Conservation (phyloP, 768 basidiomycete genomes). For the Leccinum variicolor region DNA sequence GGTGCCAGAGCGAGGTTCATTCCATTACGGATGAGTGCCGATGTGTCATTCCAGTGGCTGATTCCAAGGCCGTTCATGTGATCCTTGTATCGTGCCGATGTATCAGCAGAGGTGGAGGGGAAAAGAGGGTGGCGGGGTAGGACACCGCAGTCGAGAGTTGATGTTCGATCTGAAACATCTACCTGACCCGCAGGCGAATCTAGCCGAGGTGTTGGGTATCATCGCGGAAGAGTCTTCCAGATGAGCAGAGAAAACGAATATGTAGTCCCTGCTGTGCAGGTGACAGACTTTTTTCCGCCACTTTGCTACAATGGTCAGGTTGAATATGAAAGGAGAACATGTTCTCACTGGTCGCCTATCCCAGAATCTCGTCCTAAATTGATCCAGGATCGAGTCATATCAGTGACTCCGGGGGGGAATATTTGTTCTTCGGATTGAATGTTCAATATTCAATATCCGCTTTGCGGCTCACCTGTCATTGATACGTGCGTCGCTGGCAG, state of each 20-base stretch:
- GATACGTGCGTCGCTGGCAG: slow-evolving; percentile 7
- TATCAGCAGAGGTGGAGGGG: slow-evolving; percentile 63
- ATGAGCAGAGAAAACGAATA: slow-evolving; percentile 13
- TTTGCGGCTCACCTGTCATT: slow-evolving; percentile 18
- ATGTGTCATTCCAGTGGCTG: slow-evolving; percentile 47
- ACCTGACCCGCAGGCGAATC: slow-evolving; percentile 38
- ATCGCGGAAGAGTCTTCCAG: slow-evolving; percentile 35
- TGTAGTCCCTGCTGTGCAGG: slow-evolving; percentile 27
- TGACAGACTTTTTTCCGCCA: slow-evolving; percentile 22
- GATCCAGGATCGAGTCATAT: slow-evolving; percentile 7
- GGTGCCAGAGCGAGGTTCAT: slow-evolving; percentile 63
- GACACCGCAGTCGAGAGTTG: slow-evolving; percentile 49
- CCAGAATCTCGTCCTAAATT: slow-evolving; percentile 26
- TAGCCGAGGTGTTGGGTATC: slow-evolving; percentile 43
- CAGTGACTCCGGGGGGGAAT: slow-evolving; percentile 1
- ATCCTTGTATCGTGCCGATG: slow-evolving; percentile 60
- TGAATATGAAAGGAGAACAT: slow-evolving; percentile 18
- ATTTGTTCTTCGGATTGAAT: background rate
- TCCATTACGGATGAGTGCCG: slow-evolving; percentile 70
- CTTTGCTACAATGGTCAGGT: slow-evolving; percentile 26
- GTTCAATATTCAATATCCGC: slow-evolving; percentile 22
- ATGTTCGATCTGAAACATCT: slow-evolving; percentile 61
- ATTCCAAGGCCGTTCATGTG: slow-evolving; percentile 56
- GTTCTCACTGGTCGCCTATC: slow-evolving; percentile 17
- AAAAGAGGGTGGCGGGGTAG: slow-evolving; percentile 57